phyloP scores from a whole-genome alignment of 1,284 basidiomycete species.

The Ustilago nuda region DNA sequence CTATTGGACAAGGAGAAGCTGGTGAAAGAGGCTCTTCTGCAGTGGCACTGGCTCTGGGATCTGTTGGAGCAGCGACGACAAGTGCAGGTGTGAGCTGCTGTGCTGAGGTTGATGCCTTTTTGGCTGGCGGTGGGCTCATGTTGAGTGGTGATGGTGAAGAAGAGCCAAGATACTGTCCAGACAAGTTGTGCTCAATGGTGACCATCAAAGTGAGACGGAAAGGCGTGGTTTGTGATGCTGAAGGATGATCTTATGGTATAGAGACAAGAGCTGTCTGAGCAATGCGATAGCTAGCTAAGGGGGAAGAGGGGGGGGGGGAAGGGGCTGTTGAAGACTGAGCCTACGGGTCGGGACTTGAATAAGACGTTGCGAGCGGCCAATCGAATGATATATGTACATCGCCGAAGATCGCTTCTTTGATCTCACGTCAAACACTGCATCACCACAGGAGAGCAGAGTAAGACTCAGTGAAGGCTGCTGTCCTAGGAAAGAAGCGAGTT shows the following conservation, averaged over 20 bases:
- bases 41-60: not conserved
- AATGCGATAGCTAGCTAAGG: conserved; percentile 3
- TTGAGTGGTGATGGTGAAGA: not conserved
- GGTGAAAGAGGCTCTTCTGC: conserved; percentile 2
- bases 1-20: not conserved
- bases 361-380: not conserved
- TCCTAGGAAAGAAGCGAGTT: not conserved
- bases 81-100: not conserved
- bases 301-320: not conserved
- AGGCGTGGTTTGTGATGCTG: not conserved
- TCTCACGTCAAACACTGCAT: not conserved
- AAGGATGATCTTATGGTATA: too few species aligned
- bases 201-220: not conserved
- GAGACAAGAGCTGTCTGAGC: not conserved
- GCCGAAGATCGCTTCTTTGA: not conserved
- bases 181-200: not conserved
- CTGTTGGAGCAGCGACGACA: conserved; percentile 4
- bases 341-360: conserved; percentile 41
- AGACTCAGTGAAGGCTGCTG: not conserved
- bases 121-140: not conserved
- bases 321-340: conserved; percentile 1
- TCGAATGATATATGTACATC: conserved; percentile 11
- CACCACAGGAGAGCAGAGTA: not conserved
- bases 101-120: conserved; percentile 2
- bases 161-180: not conserved